Evolutionary conservation across 179 eudicot genomes (phyloP), one percentile per base, ranked within the genome.

Genomic region (Actinidia chinensis): DNA sequence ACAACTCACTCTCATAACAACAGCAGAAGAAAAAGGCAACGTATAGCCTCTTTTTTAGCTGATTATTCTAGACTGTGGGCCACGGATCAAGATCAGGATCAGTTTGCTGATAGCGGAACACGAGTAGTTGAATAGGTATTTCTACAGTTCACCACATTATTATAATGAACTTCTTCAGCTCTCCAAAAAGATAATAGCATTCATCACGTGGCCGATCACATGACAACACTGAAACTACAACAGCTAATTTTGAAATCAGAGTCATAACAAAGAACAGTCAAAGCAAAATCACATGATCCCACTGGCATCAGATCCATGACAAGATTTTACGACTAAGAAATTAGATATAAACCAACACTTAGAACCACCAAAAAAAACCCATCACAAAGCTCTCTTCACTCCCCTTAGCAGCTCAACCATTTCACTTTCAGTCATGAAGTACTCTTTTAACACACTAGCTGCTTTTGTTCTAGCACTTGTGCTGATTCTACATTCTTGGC

Each of bases 131-230:
- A 36, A 36, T 36, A 36, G 40, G 40, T 36, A 36, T 3, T 36
- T 36, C 25, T 28, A 12, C 67, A 25, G 67, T 63, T 36, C 40
- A 36, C 40, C 40, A 36, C 40, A 36, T 36, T 36, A 36, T 36
- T 36, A 36, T 36, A 36, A 36, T 36, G 40, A 36, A 36, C 40
- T 36, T 36, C 40, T 9, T 13, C 73, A 48, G 4, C 20, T 64
- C 22, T 20, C 68, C 6, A 5, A 23, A 69, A 46, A 17, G 68
- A 74, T 59, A 59, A 42, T 14, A 25, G 60, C 8, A 59, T 33
- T 56, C 51, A 86, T 86, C 93, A 88, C 90, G 90, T 88, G 91
- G 74, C 72, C 18, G n/a, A 43, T 85, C 93, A 90, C 92, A 87
- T 90, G 90, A 84, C 73, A 80, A 23, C 82, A 66, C 85, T 75